phyloP scores from a whole-genome alignment of 164 flowering plant species.

The Liquidambar formosana region DNA sequence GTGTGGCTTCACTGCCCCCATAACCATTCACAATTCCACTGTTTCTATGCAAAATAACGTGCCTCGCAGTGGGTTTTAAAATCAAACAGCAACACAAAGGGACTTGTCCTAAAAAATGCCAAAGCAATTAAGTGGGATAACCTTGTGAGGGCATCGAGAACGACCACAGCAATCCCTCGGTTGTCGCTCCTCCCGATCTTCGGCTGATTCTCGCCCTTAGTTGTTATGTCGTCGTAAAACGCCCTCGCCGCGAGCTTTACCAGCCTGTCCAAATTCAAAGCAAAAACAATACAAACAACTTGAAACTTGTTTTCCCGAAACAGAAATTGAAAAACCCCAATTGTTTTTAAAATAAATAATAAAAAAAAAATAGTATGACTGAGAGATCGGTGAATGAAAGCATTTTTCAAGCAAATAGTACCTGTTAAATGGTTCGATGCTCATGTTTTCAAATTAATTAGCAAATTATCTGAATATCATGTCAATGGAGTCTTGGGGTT shows the following conservation, averaged over 20 bases:
- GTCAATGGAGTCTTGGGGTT: background rate
- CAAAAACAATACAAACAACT: background rate
- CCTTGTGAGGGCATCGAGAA: constrained; percentile 96
- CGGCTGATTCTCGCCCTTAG: constrained; percentile 60
- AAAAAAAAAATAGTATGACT: background rate
- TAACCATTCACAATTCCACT: no score
- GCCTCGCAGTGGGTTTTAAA: background rate
- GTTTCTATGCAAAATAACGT: background rate
- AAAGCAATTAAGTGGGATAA: background rate
- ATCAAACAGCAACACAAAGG: constrained; percentile 1
- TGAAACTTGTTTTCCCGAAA: background rate
- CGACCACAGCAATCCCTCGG: constrained; percentile 90
- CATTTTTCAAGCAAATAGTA: constrained; percentile 1
- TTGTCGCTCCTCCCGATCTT: constrained; percentile 83
- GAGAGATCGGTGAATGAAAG: background rate
- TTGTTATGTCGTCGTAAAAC: constrained; percentile 48
- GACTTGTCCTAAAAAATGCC: background rate
- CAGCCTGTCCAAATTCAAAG: constrained; percentile 25
- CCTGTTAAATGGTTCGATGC: constrained; percentile 40
- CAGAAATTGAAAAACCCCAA: background rate
- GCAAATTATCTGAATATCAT: background rate
- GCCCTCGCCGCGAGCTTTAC: constrained; percentile 53
- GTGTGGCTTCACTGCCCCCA: no score
- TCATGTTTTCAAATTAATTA: constrained; percentile 11
- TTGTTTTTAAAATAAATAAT: background rate